Evolutionary conservation across 306 rosid species (phyloP).

Genomic region (Acacia confusa): DNA sequence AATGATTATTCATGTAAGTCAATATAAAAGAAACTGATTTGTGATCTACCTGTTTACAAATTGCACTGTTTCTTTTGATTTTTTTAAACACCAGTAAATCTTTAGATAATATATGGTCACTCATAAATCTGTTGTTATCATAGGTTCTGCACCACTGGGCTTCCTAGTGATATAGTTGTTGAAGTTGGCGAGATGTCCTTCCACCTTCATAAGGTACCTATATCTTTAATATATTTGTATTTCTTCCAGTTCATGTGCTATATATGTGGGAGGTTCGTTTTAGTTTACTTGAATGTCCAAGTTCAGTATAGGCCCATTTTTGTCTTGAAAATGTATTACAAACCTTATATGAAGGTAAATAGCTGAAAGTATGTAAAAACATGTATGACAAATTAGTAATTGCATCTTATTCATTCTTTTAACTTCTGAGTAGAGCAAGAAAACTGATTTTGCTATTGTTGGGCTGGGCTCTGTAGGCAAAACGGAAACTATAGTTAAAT

Average conservation of each 20-base stretch:
- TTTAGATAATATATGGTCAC: neutral
- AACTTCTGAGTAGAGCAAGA: neutral
- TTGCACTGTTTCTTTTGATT: neutral
- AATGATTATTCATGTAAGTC: neutral
- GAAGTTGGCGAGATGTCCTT: conserved; percentile 97
- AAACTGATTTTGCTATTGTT: conserved; percentile 1
- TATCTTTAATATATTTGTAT: conserved; percentile 9
- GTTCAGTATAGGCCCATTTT: neutral
- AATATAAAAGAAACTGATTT: conserved; percentile 10
- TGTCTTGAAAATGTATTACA: neutral
- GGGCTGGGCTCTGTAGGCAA: neutral
- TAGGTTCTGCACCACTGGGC: conserved; percentile 98
- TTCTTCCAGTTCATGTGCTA: conserved; percentile 20
- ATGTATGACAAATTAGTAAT: neutral
- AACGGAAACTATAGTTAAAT: neutral
- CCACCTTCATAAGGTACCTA: conserved; percentile 93
- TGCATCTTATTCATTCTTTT: neutral
- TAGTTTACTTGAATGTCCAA: conserved; percentile 7
- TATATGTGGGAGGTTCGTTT: neutral
- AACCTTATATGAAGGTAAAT: conserved; percentile 19
- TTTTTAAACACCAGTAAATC: neutral
- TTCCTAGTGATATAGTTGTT: conserved; percentile 89
- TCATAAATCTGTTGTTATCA: conserved; percentile 11
- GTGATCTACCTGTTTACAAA: neutral
- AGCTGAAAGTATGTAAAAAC: neutral